Evolutionary conservation across 2,329 filamentous ascomycete species (phyloP).

Genomic region (Diaporthe citriasiana): DNA sequence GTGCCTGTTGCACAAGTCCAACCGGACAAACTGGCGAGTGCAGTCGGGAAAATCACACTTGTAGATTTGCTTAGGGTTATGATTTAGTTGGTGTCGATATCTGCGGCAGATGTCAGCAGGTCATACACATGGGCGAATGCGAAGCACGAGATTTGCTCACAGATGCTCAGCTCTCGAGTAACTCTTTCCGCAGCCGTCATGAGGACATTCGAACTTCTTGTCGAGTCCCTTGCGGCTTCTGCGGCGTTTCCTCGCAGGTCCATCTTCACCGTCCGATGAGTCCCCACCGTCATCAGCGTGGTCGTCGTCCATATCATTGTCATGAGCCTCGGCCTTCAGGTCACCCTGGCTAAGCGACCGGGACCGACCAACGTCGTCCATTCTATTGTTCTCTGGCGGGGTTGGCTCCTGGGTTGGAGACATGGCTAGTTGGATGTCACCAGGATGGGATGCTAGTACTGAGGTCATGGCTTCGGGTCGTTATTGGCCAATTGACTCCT

Average conservation of each 20-base stretch:
- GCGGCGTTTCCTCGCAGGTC: conserved; percentile 71
- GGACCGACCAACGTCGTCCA: conserved; percentile 56
- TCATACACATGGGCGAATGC: background rate
- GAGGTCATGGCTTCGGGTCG: conserved; percentile 58
- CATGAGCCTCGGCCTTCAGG: conserved; percentile 56
- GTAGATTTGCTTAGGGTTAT: conserved; percentile 95
- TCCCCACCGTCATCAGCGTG: conserved; percentile 55
- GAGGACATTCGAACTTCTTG: conserved; percentile 87
- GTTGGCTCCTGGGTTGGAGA: conserved; percentile 58
- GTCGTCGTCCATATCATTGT: conserved; percentile 56
- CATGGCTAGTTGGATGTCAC: conserved; percentile 60
- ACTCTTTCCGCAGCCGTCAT: conserved; percentile 91
- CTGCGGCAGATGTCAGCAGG: conserved; percentile 56
- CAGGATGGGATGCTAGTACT: conserved; percentile 56
- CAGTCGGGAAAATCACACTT: conserved; percentile 94
- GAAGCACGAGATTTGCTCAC: conserved; percentile 63
- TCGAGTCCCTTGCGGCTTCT: conserved; percentile 83
- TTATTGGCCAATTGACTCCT: conserved; percentile 21
- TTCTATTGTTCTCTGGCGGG: conserved; percentile 57
- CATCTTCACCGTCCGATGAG: conserved; percentile 66
- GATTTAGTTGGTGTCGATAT: conserved; percentile 94
- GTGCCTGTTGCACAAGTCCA: conserved; percentile 91
- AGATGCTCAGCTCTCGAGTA: conserved; percentile 97
- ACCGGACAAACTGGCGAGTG: conserved; percentile 89
- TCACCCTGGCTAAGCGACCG: conserved; percentile 59